Percentiles rank a stretch among this genome's conserved stretches.
These are phyloP conservation scores for Aspergillus sp. DNA, from an alignment of 2,329 filamentous ascomycete genomes.

Conservation along the genomic window DNA sequence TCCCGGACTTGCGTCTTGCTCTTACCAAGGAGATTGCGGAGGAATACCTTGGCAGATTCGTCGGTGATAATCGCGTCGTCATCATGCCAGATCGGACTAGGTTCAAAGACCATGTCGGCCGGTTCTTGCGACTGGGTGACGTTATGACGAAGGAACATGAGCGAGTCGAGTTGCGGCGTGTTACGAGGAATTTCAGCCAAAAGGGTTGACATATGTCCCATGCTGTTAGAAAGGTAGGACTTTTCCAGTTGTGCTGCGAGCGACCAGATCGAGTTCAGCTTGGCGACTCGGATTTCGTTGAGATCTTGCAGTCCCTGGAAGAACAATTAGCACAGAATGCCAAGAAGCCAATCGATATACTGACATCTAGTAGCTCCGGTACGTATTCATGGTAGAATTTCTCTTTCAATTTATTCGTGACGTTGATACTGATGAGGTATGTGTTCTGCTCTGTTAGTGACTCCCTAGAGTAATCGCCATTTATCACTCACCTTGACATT, in stretches of 20 bases:
- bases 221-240: slow-evolving; percentile 70
- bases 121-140: slow-evolving; percentile 78
- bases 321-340: slow-evolving; percentile 10
- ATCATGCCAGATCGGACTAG: slow-evolving; percentile 95
- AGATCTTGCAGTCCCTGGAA: slow-evolving; percentile 73
- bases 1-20: slow-evolving; percentile 81
- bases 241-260: slow-evolving; percentile 74
- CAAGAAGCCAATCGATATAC: slow-evolving; percentile 11
- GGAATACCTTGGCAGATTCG: slow-evolving; percentile 79
- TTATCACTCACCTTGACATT: slow-evolving; percentile 64
- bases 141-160: slow-evolving; percentile 98
- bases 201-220: slow-evolving; percentile 66
- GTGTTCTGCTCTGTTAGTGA: slow-evolving; percentile 60
- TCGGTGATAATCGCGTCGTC: slow-evolving; percentile 82
- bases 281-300: slow-evolving; percentile 79
- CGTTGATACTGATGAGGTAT: slow-evolving; percentile 93
- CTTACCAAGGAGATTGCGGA: slow-evolving; percentile 87
- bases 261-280: slow-evolving; percentile 81
- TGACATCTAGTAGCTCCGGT: slow-evolving; percentile 84
- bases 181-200: slow-evolving; percentile 81
- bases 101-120: slow-evolving; percentile 78
- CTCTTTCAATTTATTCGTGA: slow-evolving; percentile 96
- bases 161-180: slow-evolving; percentile 81
- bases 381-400: slow-evolving; percentile 97
- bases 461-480: too few species aligned